These are phyloP conservation scores for Carex cristatella DNA, from an alignment of 176 grass and related monocot genomes.

Conservation along the genomic window DNA sequence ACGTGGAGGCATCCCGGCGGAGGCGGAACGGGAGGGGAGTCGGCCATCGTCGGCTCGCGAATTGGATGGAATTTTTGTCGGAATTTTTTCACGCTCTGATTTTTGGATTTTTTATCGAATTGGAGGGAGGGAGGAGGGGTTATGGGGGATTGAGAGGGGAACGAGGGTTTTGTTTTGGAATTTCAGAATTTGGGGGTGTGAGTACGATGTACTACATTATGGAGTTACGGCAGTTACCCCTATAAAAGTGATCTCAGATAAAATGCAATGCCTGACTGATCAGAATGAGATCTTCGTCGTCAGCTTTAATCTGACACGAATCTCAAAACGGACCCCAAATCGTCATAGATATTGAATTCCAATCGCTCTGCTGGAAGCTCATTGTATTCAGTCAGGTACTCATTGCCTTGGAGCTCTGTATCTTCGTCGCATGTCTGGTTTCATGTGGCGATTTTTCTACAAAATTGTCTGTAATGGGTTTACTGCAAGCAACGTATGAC, in stretches of 20 bases:
- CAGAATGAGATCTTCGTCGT: no score
- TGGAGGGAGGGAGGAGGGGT: neutral
- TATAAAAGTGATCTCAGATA: neutral
- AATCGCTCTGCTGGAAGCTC: no score
- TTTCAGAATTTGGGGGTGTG: neutral
- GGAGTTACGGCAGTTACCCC: neutral
- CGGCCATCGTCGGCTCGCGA: neutral
- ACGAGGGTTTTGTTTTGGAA: constrained; percentile 20
- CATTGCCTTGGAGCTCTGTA: neutral
- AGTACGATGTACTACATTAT: neutral
- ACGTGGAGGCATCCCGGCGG: constrained; percentile 26
- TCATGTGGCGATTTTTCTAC: neutral
- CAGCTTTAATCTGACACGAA: no score
- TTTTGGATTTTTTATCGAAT: neutral
- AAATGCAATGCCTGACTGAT: no score
- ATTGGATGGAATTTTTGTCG: no score
- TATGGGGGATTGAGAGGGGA: neutral
- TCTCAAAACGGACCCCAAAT: no score
- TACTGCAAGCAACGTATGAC: neutral
- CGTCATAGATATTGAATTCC: no score
- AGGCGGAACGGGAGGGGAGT: neutral
- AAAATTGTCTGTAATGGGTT: neutral
- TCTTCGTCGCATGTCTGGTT: neutral
- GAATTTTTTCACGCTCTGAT: neutral
- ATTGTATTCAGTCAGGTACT: no score